Conservation (phyloP, 805 yeast species). For the Saturnispora ahearnii region DNA sequence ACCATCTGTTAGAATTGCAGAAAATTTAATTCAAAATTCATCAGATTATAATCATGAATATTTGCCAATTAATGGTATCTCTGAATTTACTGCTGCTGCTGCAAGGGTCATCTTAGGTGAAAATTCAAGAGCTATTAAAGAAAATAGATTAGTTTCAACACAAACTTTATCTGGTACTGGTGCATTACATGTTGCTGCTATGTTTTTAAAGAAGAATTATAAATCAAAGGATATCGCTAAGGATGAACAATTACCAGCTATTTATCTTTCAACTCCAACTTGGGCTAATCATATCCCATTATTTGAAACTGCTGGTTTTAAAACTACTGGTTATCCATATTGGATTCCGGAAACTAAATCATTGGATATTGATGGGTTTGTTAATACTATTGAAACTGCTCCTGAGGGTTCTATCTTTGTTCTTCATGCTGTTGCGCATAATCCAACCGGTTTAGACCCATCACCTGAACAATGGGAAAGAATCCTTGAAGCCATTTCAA, state of each 20-base stretch:
- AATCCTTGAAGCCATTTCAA: conserved; percentile 54
- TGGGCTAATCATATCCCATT: conserved; percentile 95
- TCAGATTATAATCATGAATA: conserved; percentile 77
- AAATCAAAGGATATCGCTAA: conserved; percentile 19
- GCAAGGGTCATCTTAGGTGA: conserved; percentile 65
- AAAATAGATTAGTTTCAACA: conserved; percentile 46
- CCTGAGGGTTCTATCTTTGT: conserved; percentile 70
- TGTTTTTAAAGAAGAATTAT: conserved; percentile 48
- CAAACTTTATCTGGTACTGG: conserved; percentile 87
- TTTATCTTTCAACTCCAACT: conserved; percentile 83
- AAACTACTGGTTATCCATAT: conserved; percentile 69
- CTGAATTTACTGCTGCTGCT: conserved; percentile 58
- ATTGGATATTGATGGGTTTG: conserved; percentile 61
- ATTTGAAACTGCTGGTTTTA: conserved; percentile 60
- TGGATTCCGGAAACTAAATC: conserved; percentile 69
- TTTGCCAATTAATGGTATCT: conserved; percentile 71
- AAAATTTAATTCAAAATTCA: conserved; percentile 48
- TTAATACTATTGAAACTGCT: conserved; percentile 54
- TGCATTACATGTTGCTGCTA: conserved; percentile 84
- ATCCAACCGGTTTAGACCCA: conserved; percentile 97
- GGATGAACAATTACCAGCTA: conserved; percentile 26
- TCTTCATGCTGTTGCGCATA: conserved; percentile 94
- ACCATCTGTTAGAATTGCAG: conserved; percentile 71
- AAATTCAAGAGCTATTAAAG: conserved; percentile 42
- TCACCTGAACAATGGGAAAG: conserved; percentile 68